A percentile compares a stretch with the other conserved stretches of the same genome.
Conservation (phyloP, 176 grass and related monocot genomes). For the Olyra latifolia region DNA sequence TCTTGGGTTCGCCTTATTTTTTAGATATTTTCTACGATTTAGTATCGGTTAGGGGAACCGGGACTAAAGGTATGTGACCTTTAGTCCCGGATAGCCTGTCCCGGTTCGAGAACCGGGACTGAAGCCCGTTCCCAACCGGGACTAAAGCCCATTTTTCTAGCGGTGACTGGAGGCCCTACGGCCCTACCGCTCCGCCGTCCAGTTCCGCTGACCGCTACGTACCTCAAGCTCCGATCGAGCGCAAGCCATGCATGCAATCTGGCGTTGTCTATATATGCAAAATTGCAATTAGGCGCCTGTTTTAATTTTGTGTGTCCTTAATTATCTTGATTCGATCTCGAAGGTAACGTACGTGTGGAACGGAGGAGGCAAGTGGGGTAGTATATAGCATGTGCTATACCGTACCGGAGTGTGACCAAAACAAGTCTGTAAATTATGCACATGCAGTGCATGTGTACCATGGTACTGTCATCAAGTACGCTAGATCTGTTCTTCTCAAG, state of each 20-base stretch:
- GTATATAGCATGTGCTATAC: not conserved
- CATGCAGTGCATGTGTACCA: not conserved
- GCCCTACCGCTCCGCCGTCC: constrained; percentile 66
- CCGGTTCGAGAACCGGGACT: no score
- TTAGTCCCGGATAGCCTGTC: no score
- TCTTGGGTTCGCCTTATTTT: no score
- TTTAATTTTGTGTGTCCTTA: not conserved
- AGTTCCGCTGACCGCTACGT: constrained; percentile 60
- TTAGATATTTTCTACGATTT: no score
- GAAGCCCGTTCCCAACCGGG: no score
- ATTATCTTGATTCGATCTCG: not conserved
- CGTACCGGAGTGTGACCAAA: not conserved
- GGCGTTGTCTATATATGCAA: not conserved
- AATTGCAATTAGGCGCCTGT: not conserved
- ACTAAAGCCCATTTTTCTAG: no score
- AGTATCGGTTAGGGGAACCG: no score
- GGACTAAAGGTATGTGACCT: no score
- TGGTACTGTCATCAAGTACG: not conserved
- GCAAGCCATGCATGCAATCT: no score
- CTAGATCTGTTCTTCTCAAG: not conserved
- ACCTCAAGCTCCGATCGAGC: no score
- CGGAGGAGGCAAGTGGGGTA: not conserved
- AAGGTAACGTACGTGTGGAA: not conserved
- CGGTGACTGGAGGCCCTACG: no score
- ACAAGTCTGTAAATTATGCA: not conserved